Percentiles rank a stretch among this genome's conserved stretches.
Evolutionary conservation across 306 rosid genomes (phyloP).

Genomic region (Fragaria nilgerrensis): DNA sequence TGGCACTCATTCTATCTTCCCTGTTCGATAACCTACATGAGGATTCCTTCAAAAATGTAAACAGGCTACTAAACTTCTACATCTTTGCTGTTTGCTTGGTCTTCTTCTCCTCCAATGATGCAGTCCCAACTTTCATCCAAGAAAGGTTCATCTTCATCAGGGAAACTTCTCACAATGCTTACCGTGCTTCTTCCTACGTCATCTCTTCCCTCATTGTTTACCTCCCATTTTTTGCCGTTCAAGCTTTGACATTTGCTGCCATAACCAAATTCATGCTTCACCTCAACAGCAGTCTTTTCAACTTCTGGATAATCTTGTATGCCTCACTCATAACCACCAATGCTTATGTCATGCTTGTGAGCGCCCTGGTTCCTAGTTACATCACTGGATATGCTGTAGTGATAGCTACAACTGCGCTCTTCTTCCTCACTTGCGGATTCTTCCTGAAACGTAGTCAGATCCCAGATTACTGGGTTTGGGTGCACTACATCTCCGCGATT

Average conservation of each 20-base stretch:
- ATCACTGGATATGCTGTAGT: constrained; percentile 86
- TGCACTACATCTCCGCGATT: constrained; percentile 81
- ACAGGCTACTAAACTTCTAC: constrained; percentile 81
- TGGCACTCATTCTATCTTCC: constrained; percentile 71
- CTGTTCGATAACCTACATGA: constrained; percentile 50
- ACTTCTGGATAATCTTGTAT: constrained; percentile 68
- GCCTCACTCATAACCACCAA: constrained; percentile 86
- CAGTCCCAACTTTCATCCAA: constrained; percentile 81
- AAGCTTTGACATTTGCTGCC: constrained; percentile 79
- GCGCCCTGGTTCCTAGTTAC: constrained; percentile 91
- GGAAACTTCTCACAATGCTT: constrained; percentile 87
- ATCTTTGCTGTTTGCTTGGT: constrained; percentile 80
- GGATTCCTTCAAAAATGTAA: constrained; percentile 57
- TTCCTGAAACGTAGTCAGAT: constrained; percentile 67
- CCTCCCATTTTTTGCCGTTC: constrained; percentile 84
- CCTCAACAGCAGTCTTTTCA: constrained; percentile 39
- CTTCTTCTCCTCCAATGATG: constrained; percentile 93
- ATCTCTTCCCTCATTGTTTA: constrained; percentile 77
- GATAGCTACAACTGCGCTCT: constrained; percentile 88
- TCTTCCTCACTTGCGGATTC: constrained; percentile 89
- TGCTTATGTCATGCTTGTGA: constrained; percentile 86
- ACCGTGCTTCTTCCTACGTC: constrained; percentile 83
- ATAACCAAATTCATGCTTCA: constrained; percentile 57
- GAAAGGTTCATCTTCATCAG: constrained; percentile 88
- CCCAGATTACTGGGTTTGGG: constrained; percentile 69